phyloP scores from a whole-genome alignment of 108 stramenopile genomes.

The Cyclotella sp. region DNA sequence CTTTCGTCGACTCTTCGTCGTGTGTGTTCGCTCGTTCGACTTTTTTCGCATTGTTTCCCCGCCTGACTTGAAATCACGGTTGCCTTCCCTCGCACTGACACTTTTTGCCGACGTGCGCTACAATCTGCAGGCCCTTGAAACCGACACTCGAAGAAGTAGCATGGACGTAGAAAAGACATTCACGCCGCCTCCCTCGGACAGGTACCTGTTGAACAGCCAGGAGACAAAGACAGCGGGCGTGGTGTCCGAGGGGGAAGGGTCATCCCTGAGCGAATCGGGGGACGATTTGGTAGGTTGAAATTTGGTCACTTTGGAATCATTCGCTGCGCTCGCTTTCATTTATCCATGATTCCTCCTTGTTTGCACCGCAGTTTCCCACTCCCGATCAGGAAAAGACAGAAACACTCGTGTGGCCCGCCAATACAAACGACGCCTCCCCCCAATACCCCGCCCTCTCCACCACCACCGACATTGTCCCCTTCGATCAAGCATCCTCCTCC shows the following conservation, averaged over 20 bases:
- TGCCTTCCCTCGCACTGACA: too few species aligned
- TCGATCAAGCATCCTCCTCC: conserved; percentile 7
- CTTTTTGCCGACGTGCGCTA: too few species aligned
- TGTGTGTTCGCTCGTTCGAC: too few species aligned
- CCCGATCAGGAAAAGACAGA: neutral
- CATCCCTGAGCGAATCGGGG: conserved; percentile 16
- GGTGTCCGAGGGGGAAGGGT: conserved; percentile 9
- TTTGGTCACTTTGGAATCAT: neutral
- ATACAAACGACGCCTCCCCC: neutral
- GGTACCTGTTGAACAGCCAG: conserved; percentile 6
- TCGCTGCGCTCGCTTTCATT: neutral
- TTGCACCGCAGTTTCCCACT: conserved; percentile 12
- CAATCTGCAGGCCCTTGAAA: neutral
- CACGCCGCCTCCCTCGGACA: conserved; percentile 10
- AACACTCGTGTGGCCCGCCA: neutral
- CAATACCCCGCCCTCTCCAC: neutral
- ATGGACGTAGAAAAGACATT: neutral
- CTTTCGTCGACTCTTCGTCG: too few species aligned
- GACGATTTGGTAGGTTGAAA: conserved; percentile 32
- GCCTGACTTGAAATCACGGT: too few species aligned
- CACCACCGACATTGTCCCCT: conserved; percentile 19
- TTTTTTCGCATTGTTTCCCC: too few species aligned
- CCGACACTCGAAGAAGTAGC: neutral
- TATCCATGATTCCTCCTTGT: neutral
- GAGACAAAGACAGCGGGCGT: neutral